phyloP scores from a whole-genome alignment of 768 basidiomycete genomes.

The Crucibulum laeve region DNA sequence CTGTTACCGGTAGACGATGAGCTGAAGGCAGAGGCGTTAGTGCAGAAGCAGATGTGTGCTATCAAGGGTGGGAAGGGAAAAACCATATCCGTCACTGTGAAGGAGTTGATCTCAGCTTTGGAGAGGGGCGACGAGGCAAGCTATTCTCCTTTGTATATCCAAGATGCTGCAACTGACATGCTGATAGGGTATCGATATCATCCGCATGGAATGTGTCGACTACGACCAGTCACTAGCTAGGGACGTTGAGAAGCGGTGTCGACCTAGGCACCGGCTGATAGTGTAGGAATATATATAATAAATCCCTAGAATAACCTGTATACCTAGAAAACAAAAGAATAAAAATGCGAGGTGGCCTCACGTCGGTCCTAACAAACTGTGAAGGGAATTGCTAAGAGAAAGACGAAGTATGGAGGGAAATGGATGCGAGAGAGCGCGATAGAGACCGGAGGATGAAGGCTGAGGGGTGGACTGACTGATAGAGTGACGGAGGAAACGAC shows the following conservation, averaged over 20 bases:
- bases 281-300: constrained; percentile 9
- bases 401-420: too few species aligned
- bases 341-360: too few species aligned
- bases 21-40: constrained; percentile 4
- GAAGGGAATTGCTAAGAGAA: too few species aligned
- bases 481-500: too few species aligned
- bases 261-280: constrained; percentile 9
- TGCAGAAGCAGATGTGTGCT: constrained; percentile 7
- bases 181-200: constrained; percentile 21
- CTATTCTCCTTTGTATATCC: background rate
- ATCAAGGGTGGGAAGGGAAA: constrained; percentile 6
- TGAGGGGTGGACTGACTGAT: too few species aligned
- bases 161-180: background rate
- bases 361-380: too few species aligned
- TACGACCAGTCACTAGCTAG: constrained; percentile 27
- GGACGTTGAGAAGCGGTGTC: constrained; percentile 12
- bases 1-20: constrained; percentile 9
- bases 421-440: too few species aligned
- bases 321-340: too few species aligned
- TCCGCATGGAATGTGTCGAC: constrained; percentile 22
- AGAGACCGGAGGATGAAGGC: too few species aligned
- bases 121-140: constrained; percentile 23
- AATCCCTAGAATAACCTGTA: too few species aligned
- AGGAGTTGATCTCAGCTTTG: constrained; percentile 19
- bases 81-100: constrained; percentile 3